phyloP scores from a whole-genome alignment of 805 yeast species.

The Kregervanrija fluxuum region DNA sequence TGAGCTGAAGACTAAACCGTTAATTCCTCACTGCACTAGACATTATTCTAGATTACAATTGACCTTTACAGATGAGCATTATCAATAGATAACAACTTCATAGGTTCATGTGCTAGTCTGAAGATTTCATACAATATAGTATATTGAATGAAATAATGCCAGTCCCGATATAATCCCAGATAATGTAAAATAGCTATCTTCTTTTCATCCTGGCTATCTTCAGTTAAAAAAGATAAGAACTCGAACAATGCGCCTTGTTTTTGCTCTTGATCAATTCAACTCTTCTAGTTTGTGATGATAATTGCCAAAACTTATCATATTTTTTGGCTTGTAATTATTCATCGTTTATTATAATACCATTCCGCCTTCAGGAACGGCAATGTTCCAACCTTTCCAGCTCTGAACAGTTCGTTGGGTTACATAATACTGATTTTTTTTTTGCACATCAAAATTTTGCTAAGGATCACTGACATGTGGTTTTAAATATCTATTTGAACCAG shows the following conservation, averaged over 20 bases:
- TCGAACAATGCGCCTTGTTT: constrained; percentile 42
- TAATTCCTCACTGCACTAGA: neutral
- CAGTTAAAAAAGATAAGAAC: constrained; percentile 32
- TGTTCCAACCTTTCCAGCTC: constrained; percentile 30
- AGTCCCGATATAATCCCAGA: constrained; percentile 37
- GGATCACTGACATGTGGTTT: constrained; percentile 11
- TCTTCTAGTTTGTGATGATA: constrained; percentile 22
- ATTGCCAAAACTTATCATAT: constrained; percentile 29
- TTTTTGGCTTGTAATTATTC: constrained; percentile 34
- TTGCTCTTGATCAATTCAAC: constrained; percentile 29
- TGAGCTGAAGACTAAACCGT: neutral
- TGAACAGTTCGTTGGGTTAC: constrained; percentile 22
- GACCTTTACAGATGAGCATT: constrained; percentile 18
- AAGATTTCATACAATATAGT: constrained; percentile 24
- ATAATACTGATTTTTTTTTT: neutral
- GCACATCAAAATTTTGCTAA: constrained; percentile 8
- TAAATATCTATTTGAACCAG: constrained; percentile 5
- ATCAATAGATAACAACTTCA: constrained; percentile 29
- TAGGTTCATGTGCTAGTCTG: constrained; percentile 21
- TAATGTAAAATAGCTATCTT: constrained; percentile 32
- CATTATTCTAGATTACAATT: neutral
- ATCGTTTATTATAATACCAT: constrained; percentile 21
- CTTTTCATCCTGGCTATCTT: constrained; percentile 36
- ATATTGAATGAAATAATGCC: constrained; percentile 33
- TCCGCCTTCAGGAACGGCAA: constrained; percentile 36